Base-by-base conservation (phyloP, 2,329 filamentous ascomycete genomes). In the Bipolaris bicolor region DNA sequence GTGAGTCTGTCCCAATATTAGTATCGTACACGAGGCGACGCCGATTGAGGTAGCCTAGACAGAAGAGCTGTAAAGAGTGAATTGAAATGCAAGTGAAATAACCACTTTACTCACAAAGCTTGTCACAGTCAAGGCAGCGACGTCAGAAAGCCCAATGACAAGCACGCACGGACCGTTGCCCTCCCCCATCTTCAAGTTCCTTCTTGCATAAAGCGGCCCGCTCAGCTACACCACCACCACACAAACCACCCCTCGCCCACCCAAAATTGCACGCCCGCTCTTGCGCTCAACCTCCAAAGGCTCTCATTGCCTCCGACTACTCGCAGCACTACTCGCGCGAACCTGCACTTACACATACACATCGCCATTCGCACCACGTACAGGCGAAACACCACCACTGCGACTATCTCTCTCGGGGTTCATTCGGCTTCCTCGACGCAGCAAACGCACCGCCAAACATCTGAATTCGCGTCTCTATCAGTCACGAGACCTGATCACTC, bases 121-220 rank as follows among this genome's bases (percentile, higher is more conserved):
- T 33, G 10, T 48, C 24, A 43, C 50, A 52, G 52, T 47, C 26
- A 52, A 57, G 49, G 40, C 55, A 61, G 58, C 58, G 61, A 67
- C 62, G 62, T 64, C 61, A 56, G 48, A 40, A 58, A 60, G 53
- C 63, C 67, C 66, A 69, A 68, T 68, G 54, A 39, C 46, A 52
- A 53, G 54, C 31, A 53, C 59, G 61, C 63, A 58, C 62, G 65
- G 67, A 57, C 63, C 66, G 52, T 44, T 53, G 50, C 56, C 49
- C 58, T 53, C 63, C 61, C 61, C 63, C 60, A 64, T 60, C 59
- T 55, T 66, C 67, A 65, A 64, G 62, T 63, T 65, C 62, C 60
- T 57, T 57, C 53, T 47, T 66, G 67, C 68, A 71, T 66, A 71
- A 70, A 73, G 69, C 64, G 63, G 68, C 62, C 64, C 62, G 65